Percentiles rank a stretch among this genome's conserved stretches.
Evolutionary conservation across 2,329 filamentous ascomycete genomes (phyloP).

Genomic region (Davidsoniella neocaledoniae): DNA sequence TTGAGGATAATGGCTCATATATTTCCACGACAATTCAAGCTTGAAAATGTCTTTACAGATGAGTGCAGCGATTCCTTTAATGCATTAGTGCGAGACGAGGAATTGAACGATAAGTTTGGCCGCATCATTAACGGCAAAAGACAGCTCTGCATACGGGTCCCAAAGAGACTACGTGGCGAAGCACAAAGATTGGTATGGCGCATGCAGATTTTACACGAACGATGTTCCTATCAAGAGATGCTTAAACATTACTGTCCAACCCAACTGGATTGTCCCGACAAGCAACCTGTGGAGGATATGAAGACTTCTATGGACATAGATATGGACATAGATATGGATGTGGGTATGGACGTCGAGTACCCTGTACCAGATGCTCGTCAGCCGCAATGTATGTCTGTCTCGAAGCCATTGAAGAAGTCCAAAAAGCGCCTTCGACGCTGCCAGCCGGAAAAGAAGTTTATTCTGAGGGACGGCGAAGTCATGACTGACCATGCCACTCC

Average conservation of each 20-base stretch:
- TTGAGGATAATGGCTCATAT: slow-evolving; percentile 75
- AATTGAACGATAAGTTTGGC: slow-evolving; percentile 36
- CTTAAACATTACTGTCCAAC: slow-evolving; percentile 65
- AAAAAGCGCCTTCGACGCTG: not conserved
- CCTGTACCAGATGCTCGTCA: not conserved
- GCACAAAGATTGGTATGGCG: slow-evolving; percentile 42
- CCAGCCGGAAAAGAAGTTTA: not conserved
- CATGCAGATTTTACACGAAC: slow-evolving; percentile 52
- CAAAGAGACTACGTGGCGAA: slow-evolving; percentile 52
- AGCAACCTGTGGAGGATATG: not conserved
- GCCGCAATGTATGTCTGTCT: not conserved
- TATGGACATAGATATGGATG: too few species aligned
- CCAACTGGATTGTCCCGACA: not conserved
- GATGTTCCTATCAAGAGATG: slow-evolving; percentile 66
- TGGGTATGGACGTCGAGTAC: not conserved
- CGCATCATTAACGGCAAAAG: not conserved
- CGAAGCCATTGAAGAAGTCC: not conserved
- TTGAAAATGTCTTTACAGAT: slow-evolving; percentile 86
- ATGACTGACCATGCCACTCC: slow-evolving; percentile 55
- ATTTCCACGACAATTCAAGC: slow-evolving; percentile 74
- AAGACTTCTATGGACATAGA: too few species aligned
- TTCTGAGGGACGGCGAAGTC: slow-evolving; percentile 17
- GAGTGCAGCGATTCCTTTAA: slow-evolving; percentile 47
- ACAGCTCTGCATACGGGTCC: slow-evolving; percentile 24
- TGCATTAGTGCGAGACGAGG: slow-evolving; percentile 60